Evolutionary conservation across 1,284 basidiomycete species (phyloP).

Genomic region (Boletus semigastroideus): DNA sequence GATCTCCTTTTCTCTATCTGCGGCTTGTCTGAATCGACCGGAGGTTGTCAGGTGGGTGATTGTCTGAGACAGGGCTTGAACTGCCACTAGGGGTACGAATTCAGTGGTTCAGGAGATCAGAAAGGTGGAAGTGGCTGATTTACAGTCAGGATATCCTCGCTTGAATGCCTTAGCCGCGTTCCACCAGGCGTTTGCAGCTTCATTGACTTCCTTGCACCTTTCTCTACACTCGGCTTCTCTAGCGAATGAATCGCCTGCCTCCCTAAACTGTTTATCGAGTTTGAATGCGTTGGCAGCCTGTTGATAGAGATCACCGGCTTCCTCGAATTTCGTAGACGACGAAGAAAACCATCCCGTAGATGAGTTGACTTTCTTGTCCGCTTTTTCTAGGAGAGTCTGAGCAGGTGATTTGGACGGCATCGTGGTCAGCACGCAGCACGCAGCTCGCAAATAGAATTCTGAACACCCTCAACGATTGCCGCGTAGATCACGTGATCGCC

Average conservation of each 20-base stretch:
- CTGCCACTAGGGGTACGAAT: conserved; percentile 64
- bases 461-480: conserved; percentile 1
- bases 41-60: conserved; percentile 81
- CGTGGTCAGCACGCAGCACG: conserved; percentile 13
- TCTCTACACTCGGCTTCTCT: conserved; percentile 91
- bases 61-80: conserved; percentile 86
- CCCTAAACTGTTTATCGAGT: conserved; percentile 88
- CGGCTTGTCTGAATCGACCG: conserved; percentile 96
- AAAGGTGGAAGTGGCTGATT: conserved; percentile 2
- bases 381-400: conserved; percentile 75
- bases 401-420: conserved; percentile 52
- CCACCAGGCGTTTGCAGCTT: conserved; percentile 97
- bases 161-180: conserved; percentile 95
- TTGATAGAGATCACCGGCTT: conserved; percentile 92
- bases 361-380: conserved; percentile 88
- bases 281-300: conserved; percentile 96
- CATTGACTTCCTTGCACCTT: conserved; percentile 81
- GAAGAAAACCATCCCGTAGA: conserved; percentile 88
- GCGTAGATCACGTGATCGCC: conserved; percentile 21
- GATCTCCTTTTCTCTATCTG: conserved; percentile 97
- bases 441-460: background rate
- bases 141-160: conserved; percentile 80
- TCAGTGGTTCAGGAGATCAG: conserved; percentile 14
- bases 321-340: conserved; percentile 80
- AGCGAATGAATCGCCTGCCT: conserved; percentile 86